Evolutionary conservation across 176 grass and related monocot species (phyloP).

Genomic region (Ensete ventricosum): DNA sequence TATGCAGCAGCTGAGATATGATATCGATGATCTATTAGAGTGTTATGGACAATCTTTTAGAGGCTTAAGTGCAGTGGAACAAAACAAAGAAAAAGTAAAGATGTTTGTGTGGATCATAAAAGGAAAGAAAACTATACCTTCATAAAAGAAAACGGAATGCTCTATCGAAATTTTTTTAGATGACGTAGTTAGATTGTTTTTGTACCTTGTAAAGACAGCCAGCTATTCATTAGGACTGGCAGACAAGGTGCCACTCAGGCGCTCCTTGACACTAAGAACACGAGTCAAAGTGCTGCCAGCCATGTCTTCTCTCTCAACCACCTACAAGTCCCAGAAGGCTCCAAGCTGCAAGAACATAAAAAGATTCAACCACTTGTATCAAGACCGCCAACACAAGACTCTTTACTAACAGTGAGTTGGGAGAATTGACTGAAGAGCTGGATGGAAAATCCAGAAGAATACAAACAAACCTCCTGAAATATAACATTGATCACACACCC

Average conservation of each 20-base stretch:
- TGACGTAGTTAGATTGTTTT: background rate
- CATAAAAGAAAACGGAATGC: background rate
- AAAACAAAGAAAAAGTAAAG: background rate
- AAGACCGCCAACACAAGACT: background rate
- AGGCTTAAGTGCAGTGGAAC: background rate
- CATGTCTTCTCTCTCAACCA: conserved; percentile 29
- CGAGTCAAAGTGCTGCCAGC: conserved; percentile 62
- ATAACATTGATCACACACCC: no score
- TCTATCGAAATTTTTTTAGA: background rate
- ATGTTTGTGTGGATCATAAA: background rate
- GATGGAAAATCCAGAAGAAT: background rate
- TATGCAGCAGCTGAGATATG: no score
- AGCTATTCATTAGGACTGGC: conserved; percentile 89
- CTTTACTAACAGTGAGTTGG: background rate
- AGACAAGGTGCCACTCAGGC: conserved; percentile 60
- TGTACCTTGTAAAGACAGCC: conserved; percentile 73
- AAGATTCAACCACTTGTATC: background rate
- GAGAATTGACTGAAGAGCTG: background rate
- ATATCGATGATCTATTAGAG: no score
- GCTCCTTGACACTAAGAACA: conserved; percentile 67
- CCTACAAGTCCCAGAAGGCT: background rate
- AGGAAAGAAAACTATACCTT: background rate
- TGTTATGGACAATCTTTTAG: no score
- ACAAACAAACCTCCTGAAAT: background rate
- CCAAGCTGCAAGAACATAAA: background rate